Evolutionary conservation across 352 stramenopile genomes (phyloP).

Genomic region (Pythium apleroticum): DNA sequence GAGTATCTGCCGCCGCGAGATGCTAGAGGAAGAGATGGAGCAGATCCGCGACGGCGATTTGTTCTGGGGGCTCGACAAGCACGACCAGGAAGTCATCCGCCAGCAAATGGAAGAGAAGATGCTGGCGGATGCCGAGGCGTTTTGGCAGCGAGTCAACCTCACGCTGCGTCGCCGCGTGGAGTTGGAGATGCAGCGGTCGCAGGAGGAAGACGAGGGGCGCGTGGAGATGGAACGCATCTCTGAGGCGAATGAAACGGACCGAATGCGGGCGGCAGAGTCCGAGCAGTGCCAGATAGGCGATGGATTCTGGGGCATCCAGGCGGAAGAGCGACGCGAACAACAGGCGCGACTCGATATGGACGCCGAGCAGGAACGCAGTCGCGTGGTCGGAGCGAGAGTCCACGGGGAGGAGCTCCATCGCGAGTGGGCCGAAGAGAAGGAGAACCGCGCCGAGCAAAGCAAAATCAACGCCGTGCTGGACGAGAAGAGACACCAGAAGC

Average conservation of each 20-base stretch:
- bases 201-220: constrained; percentile 28
- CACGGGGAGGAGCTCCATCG: constrained; percentile 32
- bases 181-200: constrained; percentile 21
- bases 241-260: constrained; percentile 32
- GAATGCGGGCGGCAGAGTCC: constrained; percentile 40
- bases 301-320: constrained; percentile 63
- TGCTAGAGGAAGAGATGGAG: constrained; percentile 54
- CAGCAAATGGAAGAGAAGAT: constrained; percentile 46
- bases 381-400: constrained; percentile 30
- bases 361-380: constrained; percentile 39
- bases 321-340: constrained; percentile 42
- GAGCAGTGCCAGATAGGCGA: constrained; percentile 49
- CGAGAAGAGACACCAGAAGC: constrained; percentile 42
- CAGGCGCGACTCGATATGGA: constrained; percentile 36
- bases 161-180: constrained; percentile 26
- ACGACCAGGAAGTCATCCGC: constrained; percentile 42
- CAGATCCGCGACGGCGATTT: constrained; percentile 45
- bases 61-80: constrained; percentile 54
- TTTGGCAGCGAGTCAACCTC: constrained; percentile 44
- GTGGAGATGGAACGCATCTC: constrained; percentile 27
- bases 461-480: constrained; percentile 26
- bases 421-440: constrained; percentile 38
- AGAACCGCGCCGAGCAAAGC: constrained; percentile 12
- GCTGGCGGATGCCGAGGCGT: constrained; percentile 35
- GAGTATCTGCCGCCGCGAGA: constrained; percentile 40